Conservation (phyloP, 345 rosid species). For the Rhodamnia argentea region DNA sequence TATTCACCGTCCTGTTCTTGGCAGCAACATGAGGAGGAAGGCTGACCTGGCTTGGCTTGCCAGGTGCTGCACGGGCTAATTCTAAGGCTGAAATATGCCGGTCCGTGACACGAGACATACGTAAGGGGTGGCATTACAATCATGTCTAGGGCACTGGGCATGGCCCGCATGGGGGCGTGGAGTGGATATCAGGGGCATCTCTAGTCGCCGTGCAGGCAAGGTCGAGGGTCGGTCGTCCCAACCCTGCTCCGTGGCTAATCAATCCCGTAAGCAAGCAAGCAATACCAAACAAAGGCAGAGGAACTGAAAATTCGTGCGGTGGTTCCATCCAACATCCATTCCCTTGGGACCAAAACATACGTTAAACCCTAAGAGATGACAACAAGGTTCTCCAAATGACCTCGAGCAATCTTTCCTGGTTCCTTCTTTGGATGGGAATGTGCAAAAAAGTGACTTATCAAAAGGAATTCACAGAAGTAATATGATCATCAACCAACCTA, state of each 20-base stretch:
- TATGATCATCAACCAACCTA: not conserved
- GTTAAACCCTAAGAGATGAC: not conserved
- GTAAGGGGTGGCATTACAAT: not conserved
- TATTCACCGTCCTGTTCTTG: too few species aligned
- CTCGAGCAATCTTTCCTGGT: not conserved
- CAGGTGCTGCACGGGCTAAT: too few species aligned
- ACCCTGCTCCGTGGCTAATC: not conserved
- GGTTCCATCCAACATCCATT: not conserved
- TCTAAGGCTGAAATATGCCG: too few species aligned
- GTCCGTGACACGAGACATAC: too few species aligned
- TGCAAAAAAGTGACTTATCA: too few species aligned
- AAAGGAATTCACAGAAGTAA: not conserved
- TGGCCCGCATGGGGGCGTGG: not conserved
- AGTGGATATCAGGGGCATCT: not conserved
- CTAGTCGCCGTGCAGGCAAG: not conserved
- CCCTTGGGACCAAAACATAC: not conserved
- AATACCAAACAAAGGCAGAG: not conserved
- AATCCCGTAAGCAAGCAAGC: not conserved
- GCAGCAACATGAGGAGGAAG: too few species aligned
- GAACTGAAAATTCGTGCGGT: not conserved
- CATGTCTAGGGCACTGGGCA: not conserved
- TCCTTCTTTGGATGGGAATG: not conserved
- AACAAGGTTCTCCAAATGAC: not conserved
- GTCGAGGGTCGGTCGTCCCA: not conserved
- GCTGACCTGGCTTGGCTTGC: too few species aligned